Evolutionary conservation across 208 protist genomes (phyloP).

Genomic region (Trypanosoma cruzi): DNA sequence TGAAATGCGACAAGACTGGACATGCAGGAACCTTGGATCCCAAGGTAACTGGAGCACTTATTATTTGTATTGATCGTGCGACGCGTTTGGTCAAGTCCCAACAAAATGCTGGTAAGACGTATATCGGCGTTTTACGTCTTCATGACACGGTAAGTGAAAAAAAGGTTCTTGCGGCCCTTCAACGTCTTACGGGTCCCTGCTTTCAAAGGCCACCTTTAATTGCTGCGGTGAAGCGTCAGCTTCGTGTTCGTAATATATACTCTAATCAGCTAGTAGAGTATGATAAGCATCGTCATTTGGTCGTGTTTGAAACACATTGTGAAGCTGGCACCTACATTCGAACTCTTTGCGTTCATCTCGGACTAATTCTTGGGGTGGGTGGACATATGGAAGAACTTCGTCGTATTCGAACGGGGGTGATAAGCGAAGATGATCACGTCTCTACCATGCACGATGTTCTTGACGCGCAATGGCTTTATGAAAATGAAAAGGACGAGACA

Average conservation of each 20-base stretch:
- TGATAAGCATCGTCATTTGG: conserved; percentile 96
- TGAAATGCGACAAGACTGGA: conserved; percentile 99
- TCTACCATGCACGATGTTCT: conserved; percentile 99
- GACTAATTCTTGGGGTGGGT: conserved; percentile 98
- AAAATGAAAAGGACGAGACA: conserved; percentile 97
- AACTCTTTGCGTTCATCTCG: conserved; percentile 99
- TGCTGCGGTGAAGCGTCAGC: conserved; percentile 97
- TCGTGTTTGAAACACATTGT: conserved; percentile 98
- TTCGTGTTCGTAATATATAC: conserved; percentile 99
- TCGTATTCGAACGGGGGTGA: conserved; percentile 97
- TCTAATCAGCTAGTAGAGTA: conserved; percentile 98
- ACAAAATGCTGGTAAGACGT: conserved; percentile 99
- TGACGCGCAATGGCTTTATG: conserved; percentile 98
- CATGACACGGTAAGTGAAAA: conserved; percentile 94
- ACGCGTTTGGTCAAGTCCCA: conserved; percentile 99
- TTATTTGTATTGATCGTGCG: conserved; percentile 99
- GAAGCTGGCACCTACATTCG: conserved; percentile 99
- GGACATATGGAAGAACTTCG: conserved; percentile 99
- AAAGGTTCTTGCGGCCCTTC: conserved; percentile 91
- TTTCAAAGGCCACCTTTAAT: conserved; percentile 99
- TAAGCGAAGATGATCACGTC: conserved; percentile 95
- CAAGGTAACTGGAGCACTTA: conserved; percentile 98
- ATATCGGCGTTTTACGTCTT: conserved; percentile 98
- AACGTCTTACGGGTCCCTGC: conserved; percentile 97
- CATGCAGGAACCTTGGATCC: conserved; percentile 99